Percentiles rank a stretch among this genome's conserved stretches.
phyloP scores from a whole-genome alignment of 495 filamentous ascomycete species.

The Aspergillus nanangensis region DNA sequence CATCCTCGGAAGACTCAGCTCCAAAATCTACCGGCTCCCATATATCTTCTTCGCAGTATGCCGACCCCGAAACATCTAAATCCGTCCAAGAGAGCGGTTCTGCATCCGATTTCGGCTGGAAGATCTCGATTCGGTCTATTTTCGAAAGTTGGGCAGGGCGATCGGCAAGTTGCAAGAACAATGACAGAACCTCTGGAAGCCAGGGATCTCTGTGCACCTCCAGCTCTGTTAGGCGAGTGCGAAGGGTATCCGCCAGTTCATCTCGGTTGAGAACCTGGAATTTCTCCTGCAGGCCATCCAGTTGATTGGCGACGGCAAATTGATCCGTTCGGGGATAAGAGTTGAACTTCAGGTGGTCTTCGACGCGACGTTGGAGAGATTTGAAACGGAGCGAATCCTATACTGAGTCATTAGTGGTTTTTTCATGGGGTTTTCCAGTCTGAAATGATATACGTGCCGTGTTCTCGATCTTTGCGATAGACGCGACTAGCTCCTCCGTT shows the following conservation, averaged over 20 bases:
- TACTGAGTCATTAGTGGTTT: conserved; percentile 39
- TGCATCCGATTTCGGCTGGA: conserved; percentile 39
- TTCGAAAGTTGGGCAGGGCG: conserved; percentile 67
- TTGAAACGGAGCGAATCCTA: conserved; percentile 27
- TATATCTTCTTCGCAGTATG: conserved; percentile 62
- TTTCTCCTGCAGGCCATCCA: conserved; percentile 84
- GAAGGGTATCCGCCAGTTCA: conserved; percentile 72
- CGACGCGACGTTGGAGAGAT: conserved; percentile 23
- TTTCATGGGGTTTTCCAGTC: too few relatives aligned
- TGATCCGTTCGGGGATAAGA: conserved; percentile 75
- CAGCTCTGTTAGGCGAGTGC: conserved; percentile 57
- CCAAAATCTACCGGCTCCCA: conserved; percentile 78
- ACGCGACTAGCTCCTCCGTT: conserved; percentile 33
- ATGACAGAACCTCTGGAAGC: conserved; percentile 73
- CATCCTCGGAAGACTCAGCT: conserved; percentile 58
- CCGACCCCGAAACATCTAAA: conserved; percentile 67
- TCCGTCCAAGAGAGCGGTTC: conserved; percentile 67
- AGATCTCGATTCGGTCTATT: conserved; percentile 53
- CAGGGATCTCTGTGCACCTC: conserved; percentile 48
- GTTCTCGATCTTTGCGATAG: conserved; percentile 22
- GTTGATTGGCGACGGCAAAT: conserved; percentile 70
- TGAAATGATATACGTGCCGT: conserved; percentile 28
- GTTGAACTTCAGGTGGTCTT: conserved; percentile 41
- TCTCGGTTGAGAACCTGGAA: conserved; percentile 77
- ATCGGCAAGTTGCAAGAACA: conserved; percentile 79